phyloP scores from a whole-genome alignment of 2,329 filamentous ascomycete genomes.

The Ophiostoma australiae region DNA sequence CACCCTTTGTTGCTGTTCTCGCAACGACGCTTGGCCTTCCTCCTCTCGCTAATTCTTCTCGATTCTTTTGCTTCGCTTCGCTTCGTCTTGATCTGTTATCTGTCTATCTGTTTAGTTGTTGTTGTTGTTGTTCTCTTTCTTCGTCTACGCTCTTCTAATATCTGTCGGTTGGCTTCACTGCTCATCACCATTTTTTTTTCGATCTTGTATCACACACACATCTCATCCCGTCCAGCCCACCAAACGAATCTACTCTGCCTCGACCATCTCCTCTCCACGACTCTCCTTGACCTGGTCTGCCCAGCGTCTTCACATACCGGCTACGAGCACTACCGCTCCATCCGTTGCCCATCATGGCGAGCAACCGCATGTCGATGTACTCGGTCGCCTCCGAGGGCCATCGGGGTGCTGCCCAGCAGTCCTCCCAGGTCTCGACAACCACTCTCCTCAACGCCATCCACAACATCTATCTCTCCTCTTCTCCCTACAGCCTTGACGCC shows the following conservation, averaged over 20 bases:
- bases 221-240: neutral
- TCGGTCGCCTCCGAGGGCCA: conserved; percentile 59
- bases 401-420: conserved; percentile 59
- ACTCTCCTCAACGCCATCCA: conserved; percentile 89
- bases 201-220: neutral
- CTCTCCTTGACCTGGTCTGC: conserved; percentile 16
- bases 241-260: neutral
- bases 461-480: conserved; percentile 74
- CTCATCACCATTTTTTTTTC: neutral
- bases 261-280: conserved; percentile 14
- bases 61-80: neutral
- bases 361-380: conserved; percentile 62
- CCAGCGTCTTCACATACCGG: conserved; percentile 15
- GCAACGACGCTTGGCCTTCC: conserved; percentile 18
- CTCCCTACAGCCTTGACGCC: conserved; percentile 82
- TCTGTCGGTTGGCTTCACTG: neutral
- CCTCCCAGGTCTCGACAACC: conserved; percentile 82
- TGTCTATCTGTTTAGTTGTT: neutral
- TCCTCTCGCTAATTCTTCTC: conserved; percentile 19
- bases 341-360: conserved; percentile 48
- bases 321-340: conserved; percentile 19
- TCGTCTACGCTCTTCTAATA: conserved; percentile 8
- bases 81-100: neutral
- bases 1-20: conserved; percentile 25
- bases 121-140: neutral